phyloP scores from a whole-genome alignment of 2,329 filamentous ascomycete species.

The Stachybotrys chlorohalonatus region DNA sequence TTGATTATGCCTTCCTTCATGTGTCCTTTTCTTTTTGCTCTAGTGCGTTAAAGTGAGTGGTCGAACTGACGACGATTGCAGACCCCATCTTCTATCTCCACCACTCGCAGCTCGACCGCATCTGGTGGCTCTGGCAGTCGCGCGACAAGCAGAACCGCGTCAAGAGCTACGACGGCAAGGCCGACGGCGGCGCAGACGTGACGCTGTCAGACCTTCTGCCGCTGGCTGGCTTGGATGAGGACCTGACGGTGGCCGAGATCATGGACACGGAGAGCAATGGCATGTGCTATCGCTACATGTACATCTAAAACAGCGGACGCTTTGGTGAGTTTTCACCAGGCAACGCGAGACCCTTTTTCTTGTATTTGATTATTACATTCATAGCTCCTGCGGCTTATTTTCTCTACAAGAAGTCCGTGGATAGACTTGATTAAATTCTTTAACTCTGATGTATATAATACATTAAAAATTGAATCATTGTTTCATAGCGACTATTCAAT shows the following conservation, averaged over 20 bases:
- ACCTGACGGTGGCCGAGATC: conserved; percentile 3
- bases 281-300: conserved; percentile 8
- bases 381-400: too few species aligned
- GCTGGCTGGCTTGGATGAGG: conserved; percentile 4
- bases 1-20: too few species aligned
- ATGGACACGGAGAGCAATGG: conserved; percentile 4
- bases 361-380: too few species aligned
- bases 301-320: neutral
- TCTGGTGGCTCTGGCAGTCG: conserved; percentile 12
- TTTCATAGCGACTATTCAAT: too few species aligned
- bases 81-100: conserved; percentile 13
- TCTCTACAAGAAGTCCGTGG: too few species aligned
- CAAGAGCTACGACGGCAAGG: conserved; percentile 4
- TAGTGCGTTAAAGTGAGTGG: neutral
- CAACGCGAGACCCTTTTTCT: too few species aligned
- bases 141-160: conserved; percentile 1
- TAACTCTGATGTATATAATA: too few species aligned
- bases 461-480: too few species aligned
- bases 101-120: conserved; percentile 9
- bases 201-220: conserved; percentile 6
- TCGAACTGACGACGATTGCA: neutral
- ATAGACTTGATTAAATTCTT: too few species aligned
- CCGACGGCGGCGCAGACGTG: conserved; percentile 4
- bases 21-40: too few species aligned
- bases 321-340: too few species aligned